Percentiles rank a stretch among this genome's conserved stretches.
These are phyloP conservation scores for Yamadazyma takamatsuzukensis DNA, from an alignment of 805 yeast genomes.

Conservation along the genomic window DNA sequence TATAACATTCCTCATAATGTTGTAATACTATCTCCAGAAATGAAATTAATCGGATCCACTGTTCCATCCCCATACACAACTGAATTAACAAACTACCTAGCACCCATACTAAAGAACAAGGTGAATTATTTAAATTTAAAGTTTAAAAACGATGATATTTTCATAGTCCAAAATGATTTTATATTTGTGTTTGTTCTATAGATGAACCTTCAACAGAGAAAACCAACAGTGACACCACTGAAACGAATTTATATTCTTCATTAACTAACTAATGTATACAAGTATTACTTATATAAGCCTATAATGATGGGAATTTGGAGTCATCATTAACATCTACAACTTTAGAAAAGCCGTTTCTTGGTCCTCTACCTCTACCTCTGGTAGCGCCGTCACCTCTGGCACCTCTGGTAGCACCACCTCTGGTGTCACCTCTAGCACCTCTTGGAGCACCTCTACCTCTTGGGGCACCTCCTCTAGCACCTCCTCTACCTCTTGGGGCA, in stretches of 20 bases:
- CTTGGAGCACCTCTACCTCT: conserved; percentile 14
- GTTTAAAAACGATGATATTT: conserved; percentile 3
- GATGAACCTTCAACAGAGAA: neutral
- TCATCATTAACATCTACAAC: conserved; percentile 47
- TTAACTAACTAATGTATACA: neutral
- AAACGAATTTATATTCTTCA: neutral
- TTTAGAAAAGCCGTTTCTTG: conserved; percentile 15
- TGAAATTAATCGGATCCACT: conserved; percentile 4
- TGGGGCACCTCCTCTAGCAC: conserved; percentile 23
- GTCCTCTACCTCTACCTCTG: conserved; percentile 10
- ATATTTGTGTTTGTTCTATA: conserved; percentile 10
- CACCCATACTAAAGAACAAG: conserved; percentile 6
- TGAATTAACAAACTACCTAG: conserved; percentile 1
- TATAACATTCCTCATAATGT: no score
- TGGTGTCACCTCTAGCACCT: conserved; percentile 12
- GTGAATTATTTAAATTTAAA: conserved; percentile 8
- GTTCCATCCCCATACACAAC: neutral
- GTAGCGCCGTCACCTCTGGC: conserved; percentile 22
- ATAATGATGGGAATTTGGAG: conserved; percentile 71
- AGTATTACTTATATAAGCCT: conserved; percentile 8
- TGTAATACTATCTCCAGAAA: conserved; percentile 1
- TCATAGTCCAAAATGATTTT: conserved; percentile 8
- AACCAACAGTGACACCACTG: conserved; percentile 1
- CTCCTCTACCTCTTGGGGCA: conserved; percentile 29
- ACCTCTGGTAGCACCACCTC: conserved; percentile 8